Base-by-base conservation (phyloP, 2,329 filamentous ascomycete genomes). In the Colletotrichum neosansevieriae region DNA sequence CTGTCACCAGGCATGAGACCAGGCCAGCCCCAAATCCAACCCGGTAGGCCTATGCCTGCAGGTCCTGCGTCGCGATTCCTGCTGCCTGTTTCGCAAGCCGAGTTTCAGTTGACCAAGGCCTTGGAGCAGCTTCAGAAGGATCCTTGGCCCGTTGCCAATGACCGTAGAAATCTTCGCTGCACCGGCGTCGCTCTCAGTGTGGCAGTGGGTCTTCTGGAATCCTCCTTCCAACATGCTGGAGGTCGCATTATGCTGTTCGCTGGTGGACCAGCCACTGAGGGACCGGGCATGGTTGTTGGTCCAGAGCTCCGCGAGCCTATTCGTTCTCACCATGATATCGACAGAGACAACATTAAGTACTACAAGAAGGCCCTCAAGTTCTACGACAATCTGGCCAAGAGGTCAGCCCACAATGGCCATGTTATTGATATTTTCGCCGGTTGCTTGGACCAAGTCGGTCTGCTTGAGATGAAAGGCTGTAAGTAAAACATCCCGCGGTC, bases 281-380 rank as follows among this genome's bases (percentile, higher is more conserved):
- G 96, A 1, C 96, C 96, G 11, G 96, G 96, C 70, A 94, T 97
- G 88, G 96, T 99, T 36, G 96, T 99, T 77, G 94, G 94, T 2
- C 93, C 96, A 24, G 96, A 99, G 81, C 84, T 99, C 72, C 92
- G 95, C 79, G 96, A 99, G 79, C 94, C 97, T 10, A 98, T 99
- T 72, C 92, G 96, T 76, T 98, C 95, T 47, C 96, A 99, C 82
- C 96, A 99, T 81, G 96, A 99, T 76, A 99, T 99, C 79, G 96
- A 99, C 78, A 90, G 94, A 66, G 96, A 99, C 80, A 98, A 98
- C 79, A 97, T 97, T 83, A 99, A 99, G 81, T 98, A 98, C 82
- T 98, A 97, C 84, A 99, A 99, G 86, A 99, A 99, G 83, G 96
- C 96, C 21, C 82, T 98, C 7, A 77, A 94, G 90, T 98, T 98